A percentile compares a stretch with the other conserved stretches of the same genome.
These are phyloP conservation scores for Daldinia concentrica DNA, from an alignment of 495 filamentous ascomycete species.

Conservation along the genomic window DNA sequence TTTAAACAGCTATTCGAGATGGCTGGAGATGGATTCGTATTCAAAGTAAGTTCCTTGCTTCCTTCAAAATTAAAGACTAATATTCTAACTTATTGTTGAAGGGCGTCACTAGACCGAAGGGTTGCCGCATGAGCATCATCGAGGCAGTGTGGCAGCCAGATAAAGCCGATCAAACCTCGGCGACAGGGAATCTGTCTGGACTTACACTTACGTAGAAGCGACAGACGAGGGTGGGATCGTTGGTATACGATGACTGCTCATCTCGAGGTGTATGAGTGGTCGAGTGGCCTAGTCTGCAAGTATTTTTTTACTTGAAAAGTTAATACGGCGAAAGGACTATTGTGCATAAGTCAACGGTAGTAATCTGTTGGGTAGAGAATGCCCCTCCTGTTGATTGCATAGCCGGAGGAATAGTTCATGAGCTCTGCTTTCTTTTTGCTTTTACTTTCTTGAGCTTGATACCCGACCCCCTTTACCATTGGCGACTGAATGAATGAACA, in stretches of 20 bases:
- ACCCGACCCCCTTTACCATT: slow-evolving; percentile 20
- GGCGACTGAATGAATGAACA: slow-evolving; percentile 12
- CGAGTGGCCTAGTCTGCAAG: slow-evolving; percentile 18
- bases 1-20: slow-evolving; percentile 59
- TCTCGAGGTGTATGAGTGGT: slow-evolving; percentile 5
- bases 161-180: neutral
- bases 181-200: neutral
- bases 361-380: slow-evolving; percentile 14
- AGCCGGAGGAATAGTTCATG: slow-evolving; percentile 33
- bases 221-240: neutral
- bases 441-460: slow-evolving; percentile 24
- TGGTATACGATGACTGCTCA: neutral
- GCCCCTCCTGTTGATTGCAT: slow-evolving; percentile 31
- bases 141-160: slow-evolving; percentile 61
- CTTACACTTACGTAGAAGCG: neutral
- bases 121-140: slow-evolving; percentile 60
- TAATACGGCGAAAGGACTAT: neutral
- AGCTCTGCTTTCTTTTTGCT: slow-evolving; percentile 12
- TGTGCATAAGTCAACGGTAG: slow-evolving; percentile 28
- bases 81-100: slow-evolving; percentile 25
- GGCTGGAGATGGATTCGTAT: slow-evolving; percentile 54
- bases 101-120: slow-evolving; percentile 51
- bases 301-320: slow-evolving; percentile 11
- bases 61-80: slow-evolving; percentile 12
- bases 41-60: slow-evolving; percentile 48